Conservation (phyloP, 192 early-diverging fungal species). For the Coemansia sp. region DNA sequence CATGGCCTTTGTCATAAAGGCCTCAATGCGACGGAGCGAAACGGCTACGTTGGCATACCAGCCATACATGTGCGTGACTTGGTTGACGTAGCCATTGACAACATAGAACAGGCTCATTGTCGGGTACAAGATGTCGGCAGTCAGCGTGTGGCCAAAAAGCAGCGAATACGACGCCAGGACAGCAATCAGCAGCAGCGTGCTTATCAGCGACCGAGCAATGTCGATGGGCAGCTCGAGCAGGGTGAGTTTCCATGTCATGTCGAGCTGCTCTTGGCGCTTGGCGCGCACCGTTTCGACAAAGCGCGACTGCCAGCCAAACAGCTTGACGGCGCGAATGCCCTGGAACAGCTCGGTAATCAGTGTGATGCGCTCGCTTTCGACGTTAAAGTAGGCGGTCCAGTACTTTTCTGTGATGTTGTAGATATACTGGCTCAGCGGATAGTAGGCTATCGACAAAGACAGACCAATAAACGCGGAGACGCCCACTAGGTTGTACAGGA, state of each 20-base stretch:
- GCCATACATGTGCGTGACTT: conserved; percentile 48
- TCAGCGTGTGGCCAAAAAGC: conserved; percentile 55
- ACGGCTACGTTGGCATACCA: conserved; percentile 59
- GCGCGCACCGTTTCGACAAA: conserved; percentile 65
- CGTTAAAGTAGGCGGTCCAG: conserved; percentile 49
- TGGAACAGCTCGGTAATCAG: conserved; percentile 74
- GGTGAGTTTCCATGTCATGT: conserved; percentile 29
- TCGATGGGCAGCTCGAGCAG: conserved; percentile 25
- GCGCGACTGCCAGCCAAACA: conserved; percentile 74
- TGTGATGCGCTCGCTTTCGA: conserved; percentile 67
- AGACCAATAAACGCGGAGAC: conserved; percentile 71
- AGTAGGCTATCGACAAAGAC: conserved; percentile 57
- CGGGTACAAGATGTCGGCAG: conserved; percentile 63
- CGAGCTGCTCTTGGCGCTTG: conserved; percentile 58
- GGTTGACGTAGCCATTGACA: conserved; percentile 55
- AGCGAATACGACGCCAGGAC: conserved; percentile 60
- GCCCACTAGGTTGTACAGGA: conserved; percentile 73
- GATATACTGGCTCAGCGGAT: conserved; percentile 52
- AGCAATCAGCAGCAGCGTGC: conserved; percentile 53
- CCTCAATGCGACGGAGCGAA: conserved; percentile 66
- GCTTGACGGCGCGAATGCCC: conserved; percentile 85
- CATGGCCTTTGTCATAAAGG: conserved; percentile 74
- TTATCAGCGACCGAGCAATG: conserved; percentile 46
- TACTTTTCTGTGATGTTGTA: conserved; percentile 42
- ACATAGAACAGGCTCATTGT: conserved; percentile 61